Evolutionary conservation across 495 filamentous ascomycete species (phyloP).

Genomic region (Talaromyces nanjingensis): DNA sequence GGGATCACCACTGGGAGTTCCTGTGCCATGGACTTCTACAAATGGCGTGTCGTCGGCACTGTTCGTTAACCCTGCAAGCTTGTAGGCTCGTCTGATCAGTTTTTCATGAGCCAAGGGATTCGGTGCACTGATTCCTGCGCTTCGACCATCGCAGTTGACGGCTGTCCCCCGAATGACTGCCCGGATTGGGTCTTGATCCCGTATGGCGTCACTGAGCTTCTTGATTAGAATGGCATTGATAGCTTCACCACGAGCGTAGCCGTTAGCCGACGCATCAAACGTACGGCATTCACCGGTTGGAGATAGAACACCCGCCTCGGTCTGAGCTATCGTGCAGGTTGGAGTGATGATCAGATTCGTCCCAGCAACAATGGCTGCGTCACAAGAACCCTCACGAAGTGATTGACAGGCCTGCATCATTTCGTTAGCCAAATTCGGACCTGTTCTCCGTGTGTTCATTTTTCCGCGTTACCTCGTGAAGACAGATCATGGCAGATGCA

Average conservation of each 20-base stretch:
- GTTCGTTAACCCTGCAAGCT: slow-evolving; percentile 17
- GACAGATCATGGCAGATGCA: no score
- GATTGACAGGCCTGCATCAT: slow-evolving; percentile 10
- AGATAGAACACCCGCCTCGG: slow-evolving; percentile 22
- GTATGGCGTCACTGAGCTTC: slow-evolving; percentile 19
- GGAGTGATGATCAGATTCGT: slow-evolving; percentile 35
- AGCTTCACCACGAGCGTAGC: slow-evolving; percentile 57
- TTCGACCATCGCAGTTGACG: slow-evolving; percentile 24
- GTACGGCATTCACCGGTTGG: slow-evolving; percentile 36
- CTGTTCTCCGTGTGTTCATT: no score
- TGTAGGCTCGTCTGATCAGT: slow-evolving; percentile 29
- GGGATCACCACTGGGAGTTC: slow-evolving; percentile 28
- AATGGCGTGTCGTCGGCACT: slow-evolving; percentile 20
- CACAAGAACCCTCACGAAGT: slow-evolving; percentile 29
- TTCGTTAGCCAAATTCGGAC: no score
- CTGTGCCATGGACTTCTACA: slow-evolving; percentile 21
- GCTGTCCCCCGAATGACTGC: slow-evolving; percentile 22
- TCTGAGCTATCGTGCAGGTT: slow-evolving; percentile 19
- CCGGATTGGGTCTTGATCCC: slow-evolving; percentile 29
- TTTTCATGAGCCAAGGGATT: slow-evolving; percentile 21
- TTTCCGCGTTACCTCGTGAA: no score
- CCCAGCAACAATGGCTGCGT: slow-evolving; percentile 34
- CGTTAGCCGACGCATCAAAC: slow-evolving; percentile 56
- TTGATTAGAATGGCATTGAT: slow-evolving; percentile 31
- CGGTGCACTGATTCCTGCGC: slow-evolving; percentile 17